Conservation (phyloP, 768 basidiomycete species). For the Rhizopogon vulgaris region DNA sequence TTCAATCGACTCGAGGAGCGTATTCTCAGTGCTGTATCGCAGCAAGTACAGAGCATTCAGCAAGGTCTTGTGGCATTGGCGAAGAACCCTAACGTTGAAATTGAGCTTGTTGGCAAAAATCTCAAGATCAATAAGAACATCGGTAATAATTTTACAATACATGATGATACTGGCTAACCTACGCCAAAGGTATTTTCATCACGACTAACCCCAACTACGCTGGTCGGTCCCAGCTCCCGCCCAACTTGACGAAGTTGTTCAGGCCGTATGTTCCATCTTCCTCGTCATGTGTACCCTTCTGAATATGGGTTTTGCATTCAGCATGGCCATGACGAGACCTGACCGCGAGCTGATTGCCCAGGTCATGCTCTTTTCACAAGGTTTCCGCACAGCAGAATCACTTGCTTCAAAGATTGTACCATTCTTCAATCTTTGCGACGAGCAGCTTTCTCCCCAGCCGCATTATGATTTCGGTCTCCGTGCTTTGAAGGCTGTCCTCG, state of each 20-base stretch:
- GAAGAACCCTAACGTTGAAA: conserved; percentile 83
- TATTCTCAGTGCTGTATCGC: conserved; percentile 95
- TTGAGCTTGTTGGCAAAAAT: conserved; percentile 92
- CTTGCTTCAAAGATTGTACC: conserved; percentile 99
- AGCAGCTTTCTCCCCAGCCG: conserved; percentile 93
- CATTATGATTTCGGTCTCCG: conserved; percentile 99
- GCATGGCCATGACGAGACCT: conserved; percentile 99
- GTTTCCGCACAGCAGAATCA: conserved; percentile 95
- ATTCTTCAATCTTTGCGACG: conserved; percentile 98
- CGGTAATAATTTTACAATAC: conserved; percentile 37
- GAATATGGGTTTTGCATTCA: conserved; percentile 23
- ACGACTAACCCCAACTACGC: conserved; percentile 99
- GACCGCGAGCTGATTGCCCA: conserved; percentile 98
- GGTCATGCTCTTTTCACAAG: conserved; percentile 99
- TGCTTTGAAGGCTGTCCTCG: conserved; percentile 92
- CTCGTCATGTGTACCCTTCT: conserved; percentile 1
- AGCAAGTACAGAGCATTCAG: conserved; percentile 98
- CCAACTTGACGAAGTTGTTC: conserved; percentile 89
- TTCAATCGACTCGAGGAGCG: conserved; percentile 98
- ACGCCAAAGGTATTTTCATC: conserved; percentile 80
- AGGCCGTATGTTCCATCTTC: conserved; percentile 59
- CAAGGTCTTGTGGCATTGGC: conserved; percentile 83
- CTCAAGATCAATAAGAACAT: conserved; percentile 93
- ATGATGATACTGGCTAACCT: conserved; percentile 4
- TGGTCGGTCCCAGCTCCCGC: conserved; percentile 86